Conservation (phyloP, 225 moss, liverwort and hornwort genomes). For the Pseudisothecium myosuroides region DNA sequence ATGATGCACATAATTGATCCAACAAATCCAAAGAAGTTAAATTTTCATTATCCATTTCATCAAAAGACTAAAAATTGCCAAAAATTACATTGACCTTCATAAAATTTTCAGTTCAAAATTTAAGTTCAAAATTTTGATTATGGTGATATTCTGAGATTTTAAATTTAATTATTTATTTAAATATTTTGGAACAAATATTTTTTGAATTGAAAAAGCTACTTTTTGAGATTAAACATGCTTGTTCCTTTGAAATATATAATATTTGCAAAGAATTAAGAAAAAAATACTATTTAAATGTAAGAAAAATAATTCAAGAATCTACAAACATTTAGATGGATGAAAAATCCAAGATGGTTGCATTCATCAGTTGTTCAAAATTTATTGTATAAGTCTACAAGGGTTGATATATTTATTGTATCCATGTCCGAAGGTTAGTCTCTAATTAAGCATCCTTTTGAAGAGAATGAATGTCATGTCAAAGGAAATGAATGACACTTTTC, state of each 20-base stretch:
- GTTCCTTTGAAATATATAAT: neutral
- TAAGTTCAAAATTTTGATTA: neutral
- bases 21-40: too few relatives aligned
- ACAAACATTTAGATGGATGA: neutral
- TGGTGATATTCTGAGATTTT: neutral
- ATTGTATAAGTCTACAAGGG: too few relatives aligned
- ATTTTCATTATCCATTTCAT: too few relatives aligned
- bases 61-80: too few relatives aligned
- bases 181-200: fast-evolving
- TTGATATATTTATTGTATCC: neutral
- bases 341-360: neutral
- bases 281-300: neutral
- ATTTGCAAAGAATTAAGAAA: neutral
- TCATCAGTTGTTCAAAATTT: neutral
- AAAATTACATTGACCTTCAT: too few relatives aligned
- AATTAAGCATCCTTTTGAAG: neutral
- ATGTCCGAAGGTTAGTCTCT: neutral
- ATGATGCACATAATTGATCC: too few relatives aligned
- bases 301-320: neutral
- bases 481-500: neutral
- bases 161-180: neutral
- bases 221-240: neutral
- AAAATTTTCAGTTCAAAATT: neutral
- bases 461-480: neutral
- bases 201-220: neutral